Evolutionary conservation across 495 filamentous ascomycete species (phyloP), one percentile per base, ranked within the genome.

Genomic region (Chaetomium tenue): DNA sequence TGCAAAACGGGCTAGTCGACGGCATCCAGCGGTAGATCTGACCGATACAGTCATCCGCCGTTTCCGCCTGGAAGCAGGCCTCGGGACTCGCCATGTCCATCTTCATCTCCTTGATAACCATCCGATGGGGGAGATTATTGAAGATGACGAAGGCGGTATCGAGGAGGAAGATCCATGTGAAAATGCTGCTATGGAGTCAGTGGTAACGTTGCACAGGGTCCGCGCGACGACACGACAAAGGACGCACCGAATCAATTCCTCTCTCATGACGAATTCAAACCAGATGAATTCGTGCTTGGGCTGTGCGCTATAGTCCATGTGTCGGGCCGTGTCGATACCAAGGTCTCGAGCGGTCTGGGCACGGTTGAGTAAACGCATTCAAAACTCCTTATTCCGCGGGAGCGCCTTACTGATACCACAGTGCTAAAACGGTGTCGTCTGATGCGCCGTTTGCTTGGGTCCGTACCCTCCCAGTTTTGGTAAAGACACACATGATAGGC

Each of bases 81-180:
- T 72, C 72, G 4, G 72, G 72, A 28, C 66, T 69, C 15, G 70
- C 72, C 70, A 74, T 63, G 53, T 71, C 66, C 70, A 72, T 74
- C 48, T 63, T 69, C 72, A 72, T 72, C 63, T 74, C 72, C 63
- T 74, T 74, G 66, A 72, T 71, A 4, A 74, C 72, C 68, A 74
- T 72, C n/a, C 72, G 66, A 44, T 74, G 70, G 12, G 72, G 72
- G 20, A 72, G 66, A 28, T 74, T 74, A 53, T 74, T 74, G 64
- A 74, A 74, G 44, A 74, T 74, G 58, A 74, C 72, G 58, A 74
- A 74, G 15, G 70, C 72, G 0, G 72, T 67, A 50, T 74, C 72
- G 26, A 74, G 46, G 9, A 74, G 60, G 28, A 74, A 74, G 11
- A 72, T 67, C 70, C 72, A 74, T 5, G 59, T 50, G 28, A 71